Percentiles rank a stretch among this genome's conserved stretches.
These are phyloP conservation scores for Globisporangium uncinulatum DNA, from an alignment of 352 stramenopile species.

Conservation along the genomic window DNA sequence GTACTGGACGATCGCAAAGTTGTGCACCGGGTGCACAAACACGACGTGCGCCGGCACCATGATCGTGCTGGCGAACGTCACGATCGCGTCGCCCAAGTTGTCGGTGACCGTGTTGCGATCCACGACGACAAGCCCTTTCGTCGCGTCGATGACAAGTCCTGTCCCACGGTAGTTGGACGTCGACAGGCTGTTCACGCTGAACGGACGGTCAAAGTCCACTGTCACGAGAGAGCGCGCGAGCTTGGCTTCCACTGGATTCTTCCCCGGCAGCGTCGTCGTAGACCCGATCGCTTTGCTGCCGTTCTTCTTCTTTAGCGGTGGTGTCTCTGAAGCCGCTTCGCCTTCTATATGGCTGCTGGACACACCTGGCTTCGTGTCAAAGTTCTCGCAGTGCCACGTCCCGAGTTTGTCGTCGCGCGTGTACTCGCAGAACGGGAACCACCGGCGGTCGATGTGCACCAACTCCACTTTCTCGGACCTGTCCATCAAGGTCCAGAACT, in stretches of 20 bases:
- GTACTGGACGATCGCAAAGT: conserved; percentile 91
- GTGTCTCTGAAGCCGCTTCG: conserved; percentile 10
- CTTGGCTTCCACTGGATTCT: conserved; percentile 80
- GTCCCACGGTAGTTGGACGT: conserved; percentile 83
- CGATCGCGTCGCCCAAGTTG: conserved; percentile 80
- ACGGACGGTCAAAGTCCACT: conserved; percentile 81
- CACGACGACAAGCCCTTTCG: conserved; percentile 86
- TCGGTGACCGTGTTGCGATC: conserved; percentile 91
- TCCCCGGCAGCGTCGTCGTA: conserved; percentile 74
- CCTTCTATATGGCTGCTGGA: neutral
- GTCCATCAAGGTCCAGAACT: conserved; percentile 72
- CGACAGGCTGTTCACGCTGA: conserved; percentile 82
- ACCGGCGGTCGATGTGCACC: conserved; percentile 87
- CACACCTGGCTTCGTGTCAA: conserved; percentile 21
- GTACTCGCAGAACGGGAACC: conserved; percentile 88
- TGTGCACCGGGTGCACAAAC: conserved; percentile 92
- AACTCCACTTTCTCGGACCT: conserved; percentile 81
- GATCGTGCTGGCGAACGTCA: conserved; percentile 89
- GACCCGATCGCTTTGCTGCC: conserved; percentile 46
- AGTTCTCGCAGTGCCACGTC: conserved; percentile 73
- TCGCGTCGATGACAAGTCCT: conserved; percentile 85
- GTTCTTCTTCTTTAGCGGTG: conserved; percentile 15
- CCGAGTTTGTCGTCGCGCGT: conserved; percentile 69
- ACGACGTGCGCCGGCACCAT: conserved; percentile 82
- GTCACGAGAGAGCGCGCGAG: conserved; percentile 79